These are phyloP conservation scores for Ophiostoma piceae DNA, from an alignment of 2,329 filamentous ascomycete genomes.

Conservation along the genomic window DNA sequence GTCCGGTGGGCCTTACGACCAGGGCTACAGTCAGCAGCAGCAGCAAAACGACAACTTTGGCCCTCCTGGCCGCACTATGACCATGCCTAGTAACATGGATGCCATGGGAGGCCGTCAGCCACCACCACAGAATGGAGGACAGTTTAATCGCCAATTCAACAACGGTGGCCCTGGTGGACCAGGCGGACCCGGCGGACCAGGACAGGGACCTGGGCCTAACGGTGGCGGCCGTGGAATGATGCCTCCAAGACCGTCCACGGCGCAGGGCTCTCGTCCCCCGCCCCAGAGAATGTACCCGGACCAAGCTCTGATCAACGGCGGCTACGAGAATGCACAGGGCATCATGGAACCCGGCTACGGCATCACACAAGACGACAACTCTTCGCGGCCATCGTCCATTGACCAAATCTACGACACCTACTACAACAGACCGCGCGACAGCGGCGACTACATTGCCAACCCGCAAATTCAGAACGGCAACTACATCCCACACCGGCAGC, in stretches of 20 bases:
- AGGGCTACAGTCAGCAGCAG: slow-evolving; percentile 32
- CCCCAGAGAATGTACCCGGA: slow-evolving; percentile 46
- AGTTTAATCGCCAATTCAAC: slow-evolving; percentile 31
- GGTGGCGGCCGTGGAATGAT: slow-evolving; percentile 34
- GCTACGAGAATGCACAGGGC: slow-evolving; percentile 19
- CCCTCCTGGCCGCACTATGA: slow-evolving; percentile 54
- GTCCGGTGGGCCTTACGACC: slow-evolving; percentile 29
- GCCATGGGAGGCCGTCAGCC: not conserved
- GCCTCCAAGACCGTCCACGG: slow-evolving; percentile 50
- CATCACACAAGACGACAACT: slow-evolving; percentile 1
- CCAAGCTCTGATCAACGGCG: not conserved
- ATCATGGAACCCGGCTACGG: slow-evolving; percentile 30
- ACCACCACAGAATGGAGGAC: slow-evolving; percentile 35
- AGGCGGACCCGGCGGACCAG: slow-evolving; percentile 18
- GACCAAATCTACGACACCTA: slow-evolving; percentile 54
- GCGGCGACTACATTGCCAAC: slow-evolving; percentile 31
- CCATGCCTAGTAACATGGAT: slow-evolving; percentile 51
- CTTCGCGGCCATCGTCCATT: slow-evolving; percentile 36
- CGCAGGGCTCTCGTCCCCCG: slow-evolving; percentile 47
- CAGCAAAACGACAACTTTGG: slow-evolving; percentile 41
- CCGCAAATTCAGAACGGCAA: slow-evolving; percentile 37
- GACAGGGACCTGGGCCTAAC: slow-evolving; percentile 28
- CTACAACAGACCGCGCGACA: slow-evolving; percentile 37
- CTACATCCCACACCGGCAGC: slow-evolving; percentile 32
- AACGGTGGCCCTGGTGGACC: slow-evolving; percentile 36